A percentile compares a stretch with the other conserved stretches of the same genome.
phyloP scores from a whole-genome alignment of 306 rosid species.

The Trichosanthes truncata region DNA sequence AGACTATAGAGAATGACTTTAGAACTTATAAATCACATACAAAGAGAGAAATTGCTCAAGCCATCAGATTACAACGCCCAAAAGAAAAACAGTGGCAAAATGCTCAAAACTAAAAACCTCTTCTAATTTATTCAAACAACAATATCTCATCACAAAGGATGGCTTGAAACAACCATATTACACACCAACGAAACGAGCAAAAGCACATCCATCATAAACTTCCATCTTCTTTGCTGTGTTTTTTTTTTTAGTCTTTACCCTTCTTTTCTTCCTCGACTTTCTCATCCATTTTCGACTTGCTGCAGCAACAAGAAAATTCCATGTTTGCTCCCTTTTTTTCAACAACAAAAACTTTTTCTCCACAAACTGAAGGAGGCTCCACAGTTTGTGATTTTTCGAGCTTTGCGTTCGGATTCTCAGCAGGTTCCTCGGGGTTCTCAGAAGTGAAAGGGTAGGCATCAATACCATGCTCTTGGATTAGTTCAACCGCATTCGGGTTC shows the following conservation, averaged over 20 bases:
- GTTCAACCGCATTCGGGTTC: slow-evolving; percentile 35
- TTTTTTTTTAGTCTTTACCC: slow-evolving; percentile 28
- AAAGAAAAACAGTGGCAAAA: neutral
- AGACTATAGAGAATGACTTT: too few species aligned
- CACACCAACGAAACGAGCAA: too few species aligned
- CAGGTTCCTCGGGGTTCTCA: slow-evolving; percentile 36
- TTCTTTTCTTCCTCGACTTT: slow-evolving; percentile 4
- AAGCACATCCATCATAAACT: neutral
- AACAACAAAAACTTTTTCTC: slow-evolving; percentile 32
- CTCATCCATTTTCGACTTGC: neutral
- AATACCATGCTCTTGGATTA: slow-evolving; percentile 40
- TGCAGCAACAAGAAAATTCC: neutral
- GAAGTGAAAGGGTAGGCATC: slow-evolving; percentile 63
- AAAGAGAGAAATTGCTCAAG: neutral
- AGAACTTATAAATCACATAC: too few species aligned
- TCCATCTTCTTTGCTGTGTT: neutral
- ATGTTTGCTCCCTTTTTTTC: slow-evolving; percentile 44
- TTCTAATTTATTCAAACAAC: neutral
- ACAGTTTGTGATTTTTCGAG: slow-evolving; percentile 38
- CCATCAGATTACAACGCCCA: neutral
- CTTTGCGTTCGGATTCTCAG: slow-evolving; percentile 37
- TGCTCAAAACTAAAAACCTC: neutral
- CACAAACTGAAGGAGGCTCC: slow-evolving; percentile 36
- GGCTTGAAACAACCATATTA: neutral
- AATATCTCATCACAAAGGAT: neutral